Conservation (phyloP, 176 grass and related monocot species). For the Ampelocalamus luodianensis region DNA sequence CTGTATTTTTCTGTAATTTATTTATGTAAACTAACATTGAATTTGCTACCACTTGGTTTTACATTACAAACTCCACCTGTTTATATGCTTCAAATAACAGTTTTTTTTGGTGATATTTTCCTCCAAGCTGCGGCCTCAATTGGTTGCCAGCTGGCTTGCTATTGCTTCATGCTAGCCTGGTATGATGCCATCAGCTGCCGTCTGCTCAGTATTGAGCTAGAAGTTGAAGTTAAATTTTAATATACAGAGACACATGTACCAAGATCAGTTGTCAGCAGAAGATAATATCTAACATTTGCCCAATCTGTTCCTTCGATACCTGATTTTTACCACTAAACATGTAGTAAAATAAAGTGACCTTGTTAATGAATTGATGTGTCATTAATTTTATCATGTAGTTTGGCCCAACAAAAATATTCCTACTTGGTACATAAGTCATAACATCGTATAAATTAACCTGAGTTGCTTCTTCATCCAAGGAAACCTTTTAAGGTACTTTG, state of each 20-base stretch:
- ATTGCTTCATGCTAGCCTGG: not conserved
- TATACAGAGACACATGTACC: not conserved
- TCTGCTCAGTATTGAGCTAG: not conserved
- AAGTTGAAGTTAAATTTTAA: not conserved
- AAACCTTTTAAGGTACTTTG: not conserved
- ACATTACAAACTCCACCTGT: conserved; percentile 13
- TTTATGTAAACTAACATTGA: conserved; percentile 18
- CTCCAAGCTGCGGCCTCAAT: not conserved
- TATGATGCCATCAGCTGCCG: not conserved
- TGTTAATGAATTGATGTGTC: not conserved
- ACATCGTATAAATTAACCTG: not conserved
- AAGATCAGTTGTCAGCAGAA: not conserved
- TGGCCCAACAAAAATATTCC: not conserved
- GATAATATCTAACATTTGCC: not conserved
- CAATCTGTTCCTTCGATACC: not conserved
- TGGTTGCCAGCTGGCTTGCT: conserved; percentile 14
- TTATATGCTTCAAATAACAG: conserved; percentile 4
- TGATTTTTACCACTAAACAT: conserved; percentile 20
- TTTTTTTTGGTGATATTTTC: not conserved
- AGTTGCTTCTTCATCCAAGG: not conserved
- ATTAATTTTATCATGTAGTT: not conserved
- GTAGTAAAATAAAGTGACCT: not conserved
- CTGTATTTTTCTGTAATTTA: conserved; percentile 4
- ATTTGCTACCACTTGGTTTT: conserved; percentile 10
- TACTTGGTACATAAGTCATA: not conserved